Percentiles rank a stretch among this genome's conserved stretches.
Conservation (phyloP, 768 basidiomycete genomes). For the Mycena leptocephala region DNA sequence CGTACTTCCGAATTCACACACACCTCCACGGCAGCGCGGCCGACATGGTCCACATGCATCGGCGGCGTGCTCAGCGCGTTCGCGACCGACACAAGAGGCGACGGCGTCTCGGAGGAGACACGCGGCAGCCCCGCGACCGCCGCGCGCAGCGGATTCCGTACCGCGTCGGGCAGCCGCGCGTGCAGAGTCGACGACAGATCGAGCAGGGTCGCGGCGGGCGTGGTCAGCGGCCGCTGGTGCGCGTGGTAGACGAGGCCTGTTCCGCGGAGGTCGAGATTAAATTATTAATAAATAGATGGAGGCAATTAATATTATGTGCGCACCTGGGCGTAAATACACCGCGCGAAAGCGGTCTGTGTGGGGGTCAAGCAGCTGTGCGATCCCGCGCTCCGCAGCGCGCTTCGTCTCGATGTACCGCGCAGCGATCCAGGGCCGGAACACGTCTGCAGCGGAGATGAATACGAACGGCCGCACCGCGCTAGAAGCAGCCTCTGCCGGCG, state of each 20-base stretch:
- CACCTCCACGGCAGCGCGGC: constrained; percentile 80
- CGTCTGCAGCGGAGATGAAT: constrained; percentile 96
- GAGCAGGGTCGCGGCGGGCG: constrained; percentile 87
- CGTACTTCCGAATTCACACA: constrained; percentile 65
- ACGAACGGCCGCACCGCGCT: constrained; percentile 80
- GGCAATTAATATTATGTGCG: constrained; percentile 47
- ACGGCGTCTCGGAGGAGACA: constrained; percentile 44
- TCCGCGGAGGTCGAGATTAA: constrained; percentile 18
- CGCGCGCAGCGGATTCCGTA: constrained; percentile 18
- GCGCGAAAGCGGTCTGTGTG: constrained; percentile 69
- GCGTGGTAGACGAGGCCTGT: constrained; percentile 97
- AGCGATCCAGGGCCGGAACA: constrained; percentile 90
- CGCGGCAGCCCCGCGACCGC: constrained; percentile 14
- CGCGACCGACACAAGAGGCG: constrained; percentile 77
- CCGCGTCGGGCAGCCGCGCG: constrained; percentile 41
- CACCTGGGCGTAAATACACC: constrained; percentile 93
- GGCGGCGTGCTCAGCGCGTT: constrained; percentile 90
- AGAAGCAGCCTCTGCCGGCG: constrained; percentile 43
- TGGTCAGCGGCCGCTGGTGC: constrained; percentile 91
- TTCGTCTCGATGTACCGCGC: constrained; percentile 94
- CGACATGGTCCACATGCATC: constrained; percentile 97
- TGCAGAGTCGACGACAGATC: constrained; percentile 87
- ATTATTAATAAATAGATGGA: constrained; percentile 25
- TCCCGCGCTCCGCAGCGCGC: constrained; percentile 87
- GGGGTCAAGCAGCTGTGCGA: constrained; percentile 67